phyloP scores from a whole-genome alignment of 768 basidiomycete genomes.

The Russula foetens region DNA sequence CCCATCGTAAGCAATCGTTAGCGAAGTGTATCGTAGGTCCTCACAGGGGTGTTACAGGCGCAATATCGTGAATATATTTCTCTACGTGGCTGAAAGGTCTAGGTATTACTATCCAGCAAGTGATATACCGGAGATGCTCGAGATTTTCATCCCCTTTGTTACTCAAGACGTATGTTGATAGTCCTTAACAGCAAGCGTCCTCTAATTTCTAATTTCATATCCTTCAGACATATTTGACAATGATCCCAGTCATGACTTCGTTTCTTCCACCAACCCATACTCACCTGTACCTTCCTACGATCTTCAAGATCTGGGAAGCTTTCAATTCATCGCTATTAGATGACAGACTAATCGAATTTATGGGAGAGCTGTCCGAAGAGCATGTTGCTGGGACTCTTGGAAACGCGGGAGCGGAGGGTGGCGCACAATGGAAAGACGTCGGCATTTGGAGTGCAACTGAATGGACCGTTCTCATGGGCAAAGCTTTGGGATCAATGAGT shows the following conservation, averaged over 20 bases:
- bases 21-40: neutral
- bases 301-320: constrained; percentile 73
- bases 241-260: constrained; percentile 67
- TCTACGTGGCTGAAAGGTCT: constrained; percentile 67
- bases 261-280: constrained; percentile 65
- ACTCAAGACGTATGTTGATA: constrained; percentile 54
- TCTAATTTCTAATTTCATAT: neutral
- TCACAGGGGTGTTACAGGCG: constrained; percentile 24
- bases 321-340: constrained; percentile 70
- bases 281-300: constrained; percentile 58
- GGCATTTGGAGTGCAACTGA: constrained; percentile 85
- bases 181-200: neutral
- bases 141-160: constrained; percentile 58
- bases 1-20: constrained; percentile 37
- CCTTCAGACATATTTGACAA: constrained; percentile 53
- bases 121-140: constrained; percentile 65
- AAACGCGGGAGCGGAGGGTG: constrained; percentile 45
- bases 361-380: constrained; percentile 62
- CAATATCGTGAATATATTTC: constrained; percentile 61
- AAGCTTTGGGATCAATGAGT: constrained; percentile 79
- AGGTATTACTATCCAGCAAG: constrained; percentile 57
- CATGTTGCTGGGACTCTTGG: constrained; percentile 52
- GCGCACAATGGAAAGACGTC: constrained; percentile 67
- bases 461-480: constrained; percentile 77
- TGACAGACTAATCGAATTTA: constrained; percentile 65